Conservation (phyloP, 805 yeast genomes). For the Pichia kluyveri region DNA sequence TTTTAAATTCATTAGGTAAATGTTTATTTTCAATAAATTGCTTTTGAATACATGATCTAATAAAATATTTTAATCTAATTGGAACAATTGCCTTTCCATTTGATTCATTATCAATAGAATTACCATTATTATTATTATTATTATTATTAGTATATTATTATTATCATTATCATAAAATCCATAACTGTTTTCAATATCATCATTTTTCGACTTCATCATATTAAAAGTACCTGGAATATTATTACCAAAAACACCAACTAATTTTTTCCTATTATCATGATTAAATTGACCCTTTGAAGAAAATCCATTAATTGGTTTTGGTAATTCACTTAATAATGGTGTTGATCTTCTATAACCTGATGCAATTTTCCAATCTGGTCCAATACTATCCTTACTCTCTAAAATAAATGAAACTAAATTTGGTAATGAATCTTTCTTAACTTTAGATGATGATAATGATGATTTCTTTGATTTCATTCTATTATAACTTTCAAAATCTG, state of each 20-base stretch:
- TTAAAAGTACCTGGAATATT: constrained; percentile 14
- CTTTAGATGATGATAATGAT: not conserved
- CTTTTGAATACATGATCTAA: constrained; percentile 49
- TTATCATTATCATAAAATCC: not conserved
- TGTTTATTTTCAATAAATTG: constrained; percentile 32
- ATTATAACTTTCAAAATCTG: constrained; percentile 19
- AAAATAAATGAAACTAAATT: constrained; percentile 20
- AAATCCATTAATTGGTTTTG: constrained; percentile 11
- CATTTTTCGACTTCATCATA: not conserved
- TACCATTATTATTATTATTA: not conserved
- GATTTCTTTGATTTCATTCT: constrained; percentile 4
- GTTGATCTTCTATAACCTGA: constrained; percentile 34
- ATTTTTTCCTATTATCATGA: constrained; percentile 1
- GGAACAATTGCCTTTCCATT: constrained; percentile 39
- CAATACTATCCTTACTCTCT: constrained; percentile 35
- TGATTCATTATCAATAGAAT: not conserved
- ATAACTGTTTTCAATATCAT: not conserved
- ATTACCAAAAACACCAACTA: constrained; percentile 14
- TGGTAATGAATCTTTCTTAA: constrained; percentile 1
- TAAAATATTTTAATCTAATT: constrained; percentile 38
- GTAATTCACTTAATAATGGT: constrained; percentile 33
- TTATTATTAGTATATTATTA: constrained; percentile 1
- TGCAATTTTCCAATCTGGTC: constrained; percentile 44
- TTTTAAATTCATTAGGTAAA: constrained; percentile 9
- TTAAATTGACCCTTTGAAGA: constrained; percentile 8